Evolutionary conservation across 805 yeast genomes (phyloP), one percentile per base, ranked within the genome.

Genomic region (Metschnikowia amazonensis): DNA sequence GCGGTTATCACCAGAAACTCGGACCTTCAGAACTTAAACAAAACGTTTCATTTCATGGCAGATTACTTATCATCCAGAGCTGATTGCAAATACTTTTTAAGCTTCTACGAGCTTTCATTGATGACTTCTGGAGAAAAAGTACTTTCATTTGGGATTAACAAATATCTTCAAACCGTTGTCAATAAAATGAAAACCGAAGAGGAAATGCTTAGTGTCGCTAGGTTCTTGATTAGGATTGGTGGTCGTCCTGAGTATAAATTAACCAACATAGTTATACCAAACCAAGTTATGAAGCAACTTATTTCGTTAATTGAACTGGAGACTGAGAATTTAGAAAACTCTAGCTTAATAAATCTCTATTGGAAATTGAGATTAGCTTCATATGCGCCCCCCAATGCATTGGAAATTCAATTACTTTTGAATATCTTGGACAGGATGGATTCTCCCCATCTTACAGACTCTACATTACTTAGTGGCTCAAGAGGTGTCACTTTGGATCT

Each of bases 1-100:
- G 62, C 80, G 2, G 61, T 78, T 11, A 50, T 81, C 21, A 59
- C 81, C 42, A 78, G 88, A 69, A 82, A 82, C 57, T 64, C 81
- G 56, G 79, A 76, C 33, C 56, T 75, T 13, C 67, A 67, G 45
- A 64, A 64, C 6, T 64, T 82, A 44, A 73, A 80, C 1, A 76
- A 70, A 51, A 64, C 63, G 39, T 81, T 79, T 55, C 67, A 67
- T 21, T 51, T 53, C 10, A 56, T 81, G 20, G 72, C 77, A 50
- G 71, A 69, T 5, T 63, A 65, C 21, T 64, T 76, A 52, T 50
- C 42, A 18, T 49, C 57, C n/a, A 54, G 69, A 13, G 60, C 64
- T 29, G 47, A 62, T 24, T 74, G 75, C 3, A 42, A 55, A 10
- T 60, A 65, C 29, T 76, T 75, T 62, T 53, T 77, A 36, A 60